phyloP scores from a whole-genome alignment of 139 green algal genomes.

The Eudorina sp. region DNA sequence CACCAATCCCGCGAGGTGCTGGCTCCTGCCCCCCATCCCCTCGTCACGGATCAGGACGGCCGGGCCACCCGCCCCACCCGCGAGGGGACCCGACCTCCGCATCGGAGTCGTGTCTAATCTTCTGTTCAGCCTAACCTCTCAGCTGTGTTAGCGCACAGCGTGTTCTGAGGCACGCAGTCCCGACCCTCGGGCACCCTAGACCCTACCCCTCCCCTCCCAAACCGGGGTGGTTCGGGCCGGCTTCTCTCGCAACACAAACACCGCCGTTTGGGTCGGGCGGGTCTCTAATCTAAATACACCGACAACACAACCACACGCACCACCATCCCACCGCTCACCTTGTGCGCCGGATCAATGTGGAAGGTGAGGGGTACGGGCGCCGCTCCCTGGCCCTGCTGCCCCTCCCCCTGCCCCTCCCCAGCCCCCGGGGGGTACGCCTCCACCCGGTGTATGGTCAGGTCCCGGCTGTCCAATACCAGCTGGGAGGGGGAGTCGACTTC shows the following conservation, averaged over 20 bases:
- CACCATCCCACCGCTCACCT: not conserved
- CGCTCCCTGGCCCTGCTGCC: not conserved
- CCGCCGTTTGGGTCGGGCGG: no score
- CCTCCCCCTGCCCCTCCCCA: not conserved
- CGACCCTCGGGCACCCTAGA: not conserved
- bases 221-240: no score
- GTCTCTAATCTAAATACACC: no score
- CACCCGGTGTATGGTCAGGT: conserved; percentile 62
- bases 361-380: not conserved
- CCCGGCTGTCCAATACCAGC: conserved; percentile 78
- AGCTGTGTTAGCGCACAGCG: not conserved
- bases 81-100: no score
- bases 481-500: conserved; percentile 6
- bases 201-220: not conserved
- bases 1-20: no score
- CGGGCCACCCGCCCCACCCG: no score
- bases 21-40: no score
- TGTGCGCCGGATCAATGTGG: not conserved
- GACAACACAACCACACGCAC: not conserved
- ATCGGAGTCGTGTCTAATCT: no score
- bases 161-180: not conserved
- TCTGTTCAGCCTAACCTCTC: no score
- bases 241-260: not conserved
- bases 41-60: no score
- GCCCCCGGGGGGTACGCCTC: conserved; percentile 26